Evolutionary conservation across 1,139 yeast species (phyloP).

Genomic region (Pichia sp.): DNA sequence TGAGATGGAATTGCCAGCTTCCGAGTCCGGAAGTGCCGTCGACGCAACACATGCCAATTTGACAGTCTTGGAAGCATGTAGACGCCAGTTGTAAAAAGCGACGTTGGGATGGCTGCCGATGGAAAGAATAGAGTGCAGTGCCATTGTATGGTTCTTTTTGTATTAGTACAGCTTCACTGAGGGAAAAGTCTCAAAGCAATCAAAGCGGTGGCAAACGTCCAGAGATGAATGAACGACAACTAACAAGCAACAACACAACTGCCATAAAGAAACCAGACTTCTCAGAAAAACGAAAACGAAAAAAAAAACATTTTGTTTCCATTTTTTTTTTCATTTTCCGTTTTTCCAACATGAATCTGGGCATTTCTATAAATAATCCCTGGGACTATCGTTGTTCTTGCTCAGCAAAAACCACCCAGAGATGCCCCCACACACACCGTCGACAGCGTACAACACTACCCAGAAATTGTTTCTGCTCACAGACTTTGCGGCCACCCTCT

Average conservation of each 20-base stretch:
- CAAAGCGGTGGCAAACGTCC: too few relatives aligned
- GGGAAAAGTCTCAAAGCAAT: too few relatives aligned
- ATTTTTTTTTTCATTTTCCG: not conserved
- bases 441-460: constrained; percentile 3
- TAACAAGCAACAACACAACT: not conserved
- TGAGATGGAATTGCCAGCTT: not conserved
- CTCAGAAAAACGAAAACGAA: not conserved
- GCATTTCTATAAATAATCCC: too few relatives aligned
- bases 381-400: too few relatives aligned
- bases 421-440: not conserved
- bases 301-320: not conserved
- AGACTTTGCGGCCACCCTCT: not conserved
- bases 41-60: constrained; percentile 34
- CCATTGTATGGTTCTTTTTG: too few relatives aligned
- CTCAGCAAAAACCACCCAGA: not conserved
- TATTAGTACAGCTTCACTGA: too few relatives aligned
- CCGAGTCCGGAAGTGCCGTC: constrained; percentile 6
- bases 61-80: constrained; percentile 35
- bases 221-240: not conserved
- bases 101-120: constrained; percentile 46
- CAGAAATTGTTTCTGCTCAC: constrained; percentile 8
- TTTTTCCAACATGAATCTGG: too few relatives aligned
- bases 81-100: constrained; percentile 46
- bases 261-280: too few relatives aligned
- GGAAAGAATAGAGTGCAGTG: constrained; percentile 20